A percentile compares a stretch with the other conserved stretches of the same genome.
Conservation (phyloP, 2,329 filamentous ascomycete species). For the Aureobasidium sp. region DNA sequence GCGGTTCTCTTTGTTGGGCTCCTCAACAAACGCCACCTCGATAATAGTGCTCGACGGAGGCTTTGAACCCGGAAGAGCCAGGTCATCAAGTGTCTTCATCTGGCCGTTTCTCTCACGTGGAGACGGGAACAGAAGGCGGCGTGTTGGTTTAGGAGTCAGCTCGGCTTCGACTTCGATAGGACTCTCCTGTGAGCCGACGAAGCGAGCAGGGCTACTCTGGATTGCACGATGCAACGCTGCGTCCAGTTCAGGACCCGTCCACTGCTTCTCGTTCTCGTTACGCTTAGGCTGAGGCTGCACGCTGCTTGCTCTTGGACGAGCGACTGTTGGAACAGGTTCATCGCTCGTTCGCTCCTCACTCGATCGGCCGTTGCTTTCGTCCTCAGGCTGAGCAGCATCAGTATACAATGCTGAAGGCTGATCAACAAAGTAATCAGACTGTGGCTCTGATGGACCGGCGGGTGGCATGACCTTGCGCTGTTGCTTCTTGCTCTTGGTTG, state of each 20-base stretch:
- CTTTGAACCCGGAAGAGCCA: conserved; percentile 19
- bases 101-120: conserved; percentile 58
- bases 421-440: conserved; percentile 13
- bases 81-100: conserved; percentile 52
- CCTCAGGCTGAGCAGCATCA: conserved; percentile 13
- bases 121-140: conserved; percentile 68
- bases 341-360: conserved; percentile 2
- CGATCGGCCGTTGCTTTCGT: not conserved
- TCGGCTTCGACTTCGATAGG: conserved; percentile 41
- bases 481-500: conserved; percentile 23
- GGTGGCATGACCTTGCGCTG: conserved; percentile 16
- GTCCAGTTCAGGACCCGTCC: conserved; percentile 15
- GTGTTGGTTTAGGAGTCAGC: conserved; percentile 53
- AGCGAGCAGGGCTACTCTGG: conserved; percentile 51
- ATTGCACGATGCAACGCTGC: conserved; percentile 44
- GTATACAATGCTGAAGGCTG: conserved; percentile 14
- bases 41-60: conserved; percentile 12
- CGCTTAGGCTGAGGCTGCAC: conserved; percentile 34
- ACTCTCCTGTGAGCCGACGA: conserved; percentile 37
- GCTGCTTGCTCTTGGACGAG: conserved; percentile 39
- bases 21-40: conserved; percentile 20
- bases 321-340: conserved; percentile 20
- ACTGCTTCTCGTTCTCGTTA: conserved; percentile 22
- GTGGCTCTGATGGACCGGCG: conserved; percentile 9
- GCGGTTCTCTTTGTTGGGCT: conserved; percentile 50